Percentiles rank a stretch among this genome's conserved stretches.
These are phyloP conservation scores for Colletotrichum filicis DNA, from an alignment of 2,329 filamentous ascomycete species.

Conservation along the genomic window DNA sequence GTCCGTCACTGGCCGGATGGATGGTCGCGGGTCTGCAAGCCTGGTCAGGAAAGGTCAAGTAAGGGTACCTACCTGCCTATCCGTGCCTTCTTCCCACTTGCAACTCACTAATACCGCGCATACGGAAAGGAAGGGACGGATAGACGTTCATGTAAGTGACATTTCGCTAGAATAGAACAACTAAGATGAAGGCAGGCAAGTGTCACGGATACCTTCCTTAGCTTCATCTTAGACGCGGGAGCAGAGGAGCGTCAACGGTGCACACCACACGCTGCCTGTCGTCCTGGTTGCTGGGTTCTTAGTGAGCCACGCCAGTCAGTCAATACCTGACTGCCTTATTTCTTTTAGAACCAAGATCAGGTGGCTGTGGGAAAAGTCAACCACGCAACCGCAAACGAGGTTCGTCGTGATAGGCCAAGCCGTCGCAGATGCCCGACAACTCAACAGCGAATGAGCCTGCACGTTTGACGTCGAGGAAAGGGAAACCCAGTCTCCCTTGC, in stretches of 20 bases:
- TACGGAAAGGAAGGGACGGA: background rate
- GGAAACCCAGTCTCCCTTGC: constrained; percentile 25
- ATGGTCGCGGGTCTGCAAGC: background rate
- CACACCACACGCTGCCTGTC: background rate
- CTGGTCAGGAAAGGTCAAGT: background rate
- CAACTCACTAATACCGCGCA: background rate
- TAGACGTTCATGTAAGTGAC: constrained; percentile 1
- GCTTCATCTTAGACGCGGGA: background rate
- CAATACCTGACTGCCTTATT: background rate
- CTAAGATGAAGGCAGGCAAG: background rate
- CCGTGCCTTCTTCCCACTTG: background rate
- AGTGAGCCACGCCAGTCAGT: background rate
- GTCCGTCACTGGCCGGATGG: background rate
- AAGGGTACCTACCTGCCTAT: background rate
- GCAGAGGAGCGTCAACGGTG: background rate
- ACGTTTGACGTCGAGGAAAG: constrained; percentile 8
- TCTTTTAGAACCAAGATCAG: background rate
- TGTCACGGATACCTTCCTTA: background rate
- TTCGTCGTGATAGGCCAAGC: constrained; percentile 23
- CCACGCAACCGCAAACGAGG: constrained; percentile 5
- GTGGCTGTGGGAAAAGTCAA: constrained; percentile 22
- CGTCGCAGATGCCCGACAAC: constrained; percentile 14
- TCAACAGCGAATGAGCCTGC: constrained; percentile 27
- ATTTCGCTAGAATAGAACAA: background rate
- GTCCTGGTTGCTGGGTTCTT: background rate